Percentiles rank a stretch among this genome's conserved stretches.
Conservation (phyloP, 345 rosid species). For the Eucalyptus tenuipes region DNA sequence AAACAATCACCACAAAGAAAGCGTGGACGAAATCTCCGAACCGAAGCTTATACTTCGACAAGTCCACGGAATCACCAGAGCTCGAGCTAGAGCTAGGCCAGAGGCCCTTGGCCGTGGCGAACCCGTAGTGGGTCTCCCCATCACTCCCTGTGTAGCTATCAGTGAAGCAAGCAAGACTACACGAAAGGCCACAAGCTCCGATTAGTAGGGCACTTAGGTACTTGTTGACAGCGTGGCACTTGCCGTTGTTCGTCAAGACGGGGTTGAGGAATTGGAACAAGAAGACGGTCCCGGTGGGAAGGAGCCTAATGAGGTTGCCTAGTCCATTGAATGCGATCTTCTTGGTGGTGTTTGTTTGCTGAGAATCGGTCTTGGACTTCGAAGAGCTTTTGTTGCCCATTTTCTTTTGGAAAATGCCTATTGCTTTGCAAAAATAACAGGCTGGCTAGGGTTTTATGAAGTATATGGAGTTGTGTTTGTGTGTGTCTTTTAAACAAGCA, state of each 20-base stretch:
- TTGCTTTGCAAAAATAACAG: neutral
- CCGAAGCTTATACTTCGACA: slow-evolving; percentile 37
- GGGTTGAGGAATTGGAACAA: slow-evolving; percentile 76
- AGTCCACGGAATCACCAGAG: slow-evolving; percentile 14
- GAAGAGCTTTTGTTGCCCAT: neutral
- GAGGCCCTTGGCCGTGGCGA: slow-evolving; percentile 46
- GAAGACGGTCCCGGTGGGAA: slow-evolving; percentile 88
- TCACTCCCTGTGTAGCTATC: slow-evolving; percentile 54
- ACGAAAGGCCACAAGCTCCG: slow-evolving; percentile 47
- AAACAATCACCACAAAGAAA: slow-evolving; percentile 32
- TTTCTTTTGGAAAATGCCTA: neutral
- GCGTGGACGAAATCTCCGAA: slow-evolving; percentile 60
- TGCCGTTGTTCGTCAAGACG: slow-evolving; percentile 54
- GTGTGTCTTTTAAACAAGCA: neutral
- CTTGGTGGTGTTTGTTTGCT: slow-evolving; percentile 9
- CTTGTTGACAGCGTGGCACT: slow-evolving; percentile 43
- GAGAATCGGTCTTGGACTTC: neutral
- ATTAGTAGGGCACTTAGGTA: slow-evolving; percentile 41
- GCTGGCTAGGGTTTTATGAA: neutral
- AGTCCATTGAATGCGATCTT: slow-evolving; percentile 37
- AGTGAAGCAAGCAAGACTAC: slow-evolving; percentile 57
- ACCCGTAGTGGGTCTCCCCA: slow-evolving; percentile 39
- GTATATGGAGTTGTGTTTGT: neutral
- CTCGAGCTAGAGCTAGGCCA: slow-evolving; percentile 25
- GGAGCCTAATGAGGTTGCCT: slow-evolving; percentile 65